phyloP scores from a whole-genome alignment of 257 asterid genomes.

The Verbena officinalis region DNA sequence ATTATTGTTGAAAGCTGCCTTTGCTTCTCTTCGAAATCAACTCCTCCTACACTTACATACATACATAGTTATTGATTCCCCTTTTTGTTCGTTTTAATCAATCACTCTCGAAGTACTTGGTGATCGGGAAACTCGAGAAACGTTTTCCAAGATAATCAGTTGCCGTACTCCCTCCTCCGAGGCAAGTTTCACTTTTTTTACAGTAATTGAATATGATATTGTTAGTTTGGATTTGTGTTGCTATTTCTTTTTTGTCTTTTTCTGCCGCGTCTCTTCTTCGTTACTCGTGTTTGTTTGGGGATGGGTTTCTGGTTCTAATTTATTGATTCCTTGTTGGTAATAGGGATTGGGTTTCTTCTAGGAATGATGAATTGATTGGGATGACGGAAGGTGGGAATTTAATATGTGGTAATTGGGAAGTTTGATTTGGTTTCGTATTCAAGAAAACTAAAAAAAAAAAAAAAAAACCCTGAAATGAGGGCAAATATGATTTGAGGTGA shows the following conservation, averaged over 20 bases:
- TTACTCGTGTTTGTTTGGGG: too few relatives aligned
- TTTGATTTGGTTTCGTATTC: slow-evolving; percentile 13
- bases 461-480: not conserved
- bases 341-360: not conserved
- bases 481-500: not conserved
- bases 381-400: slow-evolving; percentile 19
- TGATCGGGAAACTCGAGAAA: not conserved
- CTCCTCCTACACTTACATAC: not conserved
- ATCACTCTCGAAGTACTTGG: not conserved
- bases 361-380: slow-evolving; percentile 24
- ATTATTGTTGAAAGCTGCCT: slow-evolving; percentile 38
- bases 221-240: not conserved
- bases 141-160: slow-evolving; percentile 6
- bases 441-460: not conserved
- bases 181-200: slow-evolving; percentile 27
- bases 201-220: not conserved
- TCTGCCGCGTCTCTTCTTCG: too few relatives aligned
- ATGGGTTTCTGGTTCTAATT: too few relatives aligned
- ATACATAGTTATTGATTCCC: not conserved
- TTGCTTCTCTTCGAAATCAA: slow-evolving; percentile 37
- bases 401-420: slow-evolving; percentile 5
- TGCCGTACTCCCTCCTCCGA: slow-evolving; percentile 21
- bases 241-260: not conserved
- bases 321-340: not conserved
- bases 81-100: not conserved